These are phyloP conservation scores for Torrubiellomyces zombiae DNA, from an alignment of 2,329 filamentous ascomycete species.

Conservation along the genomic window DNA sequence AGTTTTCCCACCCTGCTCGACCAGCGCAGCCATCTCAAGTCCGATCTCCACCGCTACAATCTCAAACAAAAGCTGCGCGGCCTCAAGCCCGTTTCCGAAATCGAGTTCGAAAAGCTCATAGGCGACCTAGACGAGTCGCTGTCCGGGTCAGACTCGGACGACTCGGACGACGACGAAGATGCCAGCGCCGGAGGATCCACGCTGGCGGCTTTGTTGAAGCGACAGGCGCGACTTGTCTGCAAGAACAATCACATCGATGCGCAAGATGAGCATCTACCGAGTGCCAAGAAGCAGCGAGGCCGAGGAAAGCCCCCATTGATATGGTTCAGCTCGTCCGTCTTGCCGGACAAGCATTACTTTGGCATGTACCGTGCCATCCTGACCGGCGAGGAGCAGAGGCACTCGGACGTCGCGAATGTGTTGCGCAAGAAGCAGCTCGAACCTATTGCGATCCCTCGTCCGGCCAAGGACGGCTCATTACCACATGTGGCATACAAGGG, in stretches of 20 bases:
- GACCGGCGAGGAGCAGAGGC: slow-evolving; percentile 49
- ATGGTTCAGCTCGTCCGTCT: slow-evolving; percentile 65
- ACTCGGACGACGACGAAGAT: slow-evolving; percentile 46
- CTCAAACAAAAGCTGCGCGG: slow-evolving; percentile 79
- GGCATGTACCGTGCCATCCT: slow-evolving; percentile 78
- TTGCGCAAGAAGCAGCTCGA: slow-evolving; percentile 63
- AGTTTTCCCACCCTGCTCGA: slow-evolving; percentile 59
- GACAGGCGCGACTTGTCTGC: slow-evolving; percentile 58
- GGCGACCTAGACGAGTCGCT: slow-evolving; percentile 79
- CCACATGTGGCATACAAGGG: slow-evolving; percentile 43
- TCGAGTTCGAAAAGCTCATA: slow-evolving; percentile 73
- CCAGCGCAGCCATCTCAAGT: slow-evolving; percentile 72
- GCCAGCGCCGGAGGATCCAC: slow-evolving; percentile 46
- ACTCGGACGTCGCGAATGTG: slow-evolving; percentile 44
- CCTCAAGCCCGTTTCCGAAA: slow-evolving; percentile 53
- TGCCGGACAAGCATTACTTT: slow-evolving; percentile 66
- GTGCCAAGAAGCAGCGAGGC: slow-evolving; percentile 27
- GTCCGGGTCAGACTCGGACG: slow-evolving; percentile 68
- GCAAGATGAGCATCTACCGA: slow-evolving; percentile 24
- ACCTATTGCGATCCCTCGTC: slow-evolving; percentile 36
- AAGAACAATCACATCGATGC: slow-evolving; percentile 30
- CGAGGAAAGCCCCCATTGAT: slow-evolving; percentile 58
- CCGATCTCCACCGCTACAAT: slow-evolving; percentile 88
- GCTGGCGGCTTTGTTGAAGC: slow-evolving; percentile 62
- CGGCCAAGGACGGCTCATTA: slow-evolving; percentile 40